Base-by-base conservation (phyloP, 208 protist genomes). In the Acanthamoeba lenticulata region DNA sequence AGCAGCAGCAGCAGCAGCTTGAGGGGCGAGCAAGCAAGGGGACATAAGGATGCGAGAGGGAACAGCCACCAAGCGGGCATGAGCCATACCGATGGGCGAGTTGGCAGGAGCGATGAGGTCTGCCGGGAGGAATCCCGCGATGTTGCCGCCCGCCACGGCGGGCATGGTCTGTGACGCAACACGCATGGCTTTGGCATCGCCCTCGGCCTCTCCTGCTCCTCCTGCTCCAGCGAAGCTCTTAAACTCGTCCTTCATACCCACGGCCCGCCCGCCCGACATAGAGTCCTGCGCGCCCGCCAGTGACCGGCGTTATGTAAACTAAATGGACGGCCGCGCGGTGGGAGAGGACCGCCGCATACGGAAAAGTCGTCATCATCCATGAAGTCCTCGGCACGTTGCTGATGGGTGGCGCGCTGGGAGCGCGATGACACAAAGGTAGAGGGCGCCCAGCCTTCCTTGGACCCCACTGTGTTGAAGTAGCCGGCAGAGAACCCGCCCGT, bases 401-500 rank as follows among this genome's bases (percentile, higher is more conserved):
- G n/a, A 13, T 2, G 17, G n/a, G 69, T 89, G 62, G 62, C 89
- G 32, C 89, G 89, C 45, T 89, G 47, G 2, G 91, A 1, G 5
- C 69, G 49, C 29, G 91, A 94, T 17, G 91, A 94, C 17, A 90
- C 74, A 49, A 94, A 94, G 49, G 91, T 32, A 34, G 65, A 49
- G 17, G 91, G 91, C 42, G 91, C 36, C 91, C 91, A 94, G 27
- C 91, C 97, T 79, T 98, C 97, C 89, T 97, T 97, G 19, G 96
- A 97, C 2, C 98, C 98, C 15, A 98, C 98, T 0, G 97, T 98
- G 94, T 98, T 98, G 77, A 95, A 98, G 94, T 98, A 98, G 32
- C 98, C 98, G 17, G 98, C 98, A 21, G 97, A 98, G 69, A 97
- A 98, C 27, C 98, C 98, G 77, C 98, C 98, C 21, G 98, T 98